A percentile compares a stretch with the other conserved stretches of the same genome.
Evolutionary conservation across 139 green algal genomes (phyloP).

Genomic region (Monoraphidium neglectum): DNA sequence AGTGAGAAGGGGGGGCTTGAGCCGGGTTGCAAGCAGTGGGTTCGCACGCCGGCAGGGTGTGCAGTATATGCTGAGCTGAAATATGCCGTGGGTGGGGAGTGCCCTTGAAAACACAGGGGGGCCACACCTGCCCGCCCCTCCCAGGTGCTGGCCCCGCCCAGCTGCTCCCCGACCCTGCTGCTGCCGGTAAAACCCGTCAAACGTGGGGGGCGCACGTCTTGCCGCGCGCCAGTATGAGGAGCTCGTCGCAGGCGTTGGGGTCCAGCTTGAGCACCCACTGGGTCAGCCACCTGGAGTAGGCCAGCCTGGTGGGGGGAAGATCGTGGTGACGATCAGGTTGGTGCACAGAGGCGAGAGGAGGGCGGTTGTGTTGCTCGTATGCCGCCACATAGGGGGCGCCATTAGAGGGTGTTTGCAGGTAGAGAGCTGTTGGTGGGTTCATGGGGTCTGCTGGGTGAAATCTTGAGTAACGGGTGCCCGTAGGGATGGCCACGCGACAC

Average conservation of each 20-base stretch:
- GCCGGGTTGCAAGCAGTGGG: too few relatives aligned
- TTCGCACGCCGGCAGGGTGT: too few relatives aligned
- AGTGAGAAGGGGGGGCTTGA: too few relatives aligned
- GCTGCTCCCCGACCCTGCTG: not conserved
- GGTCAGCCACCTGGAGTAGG: conserved; percentile 25
- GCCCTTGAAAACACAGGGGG: not conserved
- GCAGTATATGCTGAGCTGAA: not conserved
- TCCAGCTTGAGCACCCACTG: conserved; percentile 48
- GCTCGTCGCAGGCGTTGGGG: conserved; percentile 48
- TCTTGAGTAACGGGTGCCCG: too few relatives aligned
- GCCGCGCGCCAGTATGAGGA: conserved; percentile 48
- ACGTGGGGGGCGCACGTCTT: not conserved
- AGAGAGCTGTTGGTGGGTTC: not conserved
- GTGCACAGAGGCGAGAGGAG: not conserved
- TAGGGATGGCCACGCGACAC: too few relatives aligned
- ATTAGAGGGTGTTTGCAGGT: not conserved
- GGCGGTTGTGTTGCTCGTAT: not conserved
- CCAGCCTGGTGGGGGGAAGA: conserved; percentile 13
- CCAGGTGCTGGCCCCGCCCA: not conserved
- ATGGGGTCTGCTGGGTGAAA: not conserved
- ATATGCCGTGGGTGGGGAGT: not conserved
- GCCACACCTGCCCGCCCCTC: not conserved
- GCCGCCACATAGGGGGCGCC: not conserved
- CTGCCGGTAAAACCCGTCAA: not conserved
- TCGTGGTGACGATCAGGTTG: not conserved